Conservation (phyloP, 1,284 basidiomycete species). For the Gastroboletus turbinatus region DNA sequence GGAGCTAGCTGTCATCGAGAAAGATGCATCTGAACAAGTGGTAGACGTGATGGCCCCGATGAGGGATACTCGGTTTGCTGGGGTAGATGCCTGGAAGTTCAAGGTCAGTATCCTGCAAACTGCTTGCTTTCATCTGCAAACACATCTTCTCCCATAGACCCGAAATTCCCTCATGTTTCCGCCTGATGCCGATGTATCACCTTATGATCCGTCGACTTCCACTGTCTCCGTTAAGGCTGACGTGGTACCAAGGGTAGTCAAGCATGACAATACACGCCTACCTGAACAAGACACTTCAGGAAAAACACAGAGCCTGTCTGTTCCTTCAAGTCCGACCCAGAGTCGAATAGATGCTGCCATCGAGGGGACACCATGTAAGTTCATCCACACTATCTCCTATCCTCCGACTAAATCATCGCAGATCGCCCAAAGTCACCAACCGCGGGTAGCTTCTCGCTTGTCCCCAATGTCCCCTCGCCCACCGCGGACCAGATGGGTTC, state of each 20-base stretch:
- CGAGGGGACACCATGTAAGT: slow-evolving; percentile 73
- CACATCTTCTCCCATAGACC: slow-evolving; percentile 46
- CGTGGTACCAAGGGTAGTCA: slow-evolving; percentile 64
- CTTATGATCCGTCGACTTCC: slow-evolving; percentile 56
- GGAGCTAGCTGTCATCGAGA: slow-evolving; percentile 19
- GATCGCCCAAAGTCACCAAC: slow-evolving; percentile 61
- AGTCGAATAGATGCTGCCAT: slow-evolving; percentile 90
- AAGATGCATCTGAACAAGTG: slow-evolving; percentile 30
- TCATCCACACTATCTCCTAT: not conserved
- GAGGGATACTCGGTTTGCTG: slow-evolving; percentile 68
- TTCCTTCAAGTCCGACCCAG: slow-evolving; percentile 82
- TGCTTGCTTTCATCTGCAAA: not conserved
- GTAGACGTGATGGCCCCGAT: slow-evolving; percentile 73
- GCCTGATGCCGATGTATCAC: slow-evolving; percentile 85
- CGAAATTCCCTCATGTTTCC: slow-evolving; percentile 92
- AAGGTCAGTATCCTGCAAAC: slow-evolving; percentile 53
- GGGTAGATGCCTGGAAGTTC: slow-evolving; percentile 85
- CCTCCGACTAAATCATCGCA: slow-evolving; percentile 28
- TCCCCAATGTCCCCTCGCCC: slow-evolving; percentile 85
- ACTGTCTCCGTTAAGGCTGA: slow-evolving; percentile 36
- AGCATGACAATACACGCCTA: slow-evolving; percentile 78
- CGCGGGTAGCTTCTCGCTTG: slow-evolving; percentile 62
- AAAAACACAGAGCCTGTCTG: slow-evolving; percentile 46
- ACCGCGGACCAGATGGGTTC: slow-evolving; percentile 78
- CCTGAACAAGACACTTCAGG: slow-evolving; percentile 59